phyloP scores from a whole-genome alignment of 768 basidiomycete species.

The Mycena kentingensis region DNA sequence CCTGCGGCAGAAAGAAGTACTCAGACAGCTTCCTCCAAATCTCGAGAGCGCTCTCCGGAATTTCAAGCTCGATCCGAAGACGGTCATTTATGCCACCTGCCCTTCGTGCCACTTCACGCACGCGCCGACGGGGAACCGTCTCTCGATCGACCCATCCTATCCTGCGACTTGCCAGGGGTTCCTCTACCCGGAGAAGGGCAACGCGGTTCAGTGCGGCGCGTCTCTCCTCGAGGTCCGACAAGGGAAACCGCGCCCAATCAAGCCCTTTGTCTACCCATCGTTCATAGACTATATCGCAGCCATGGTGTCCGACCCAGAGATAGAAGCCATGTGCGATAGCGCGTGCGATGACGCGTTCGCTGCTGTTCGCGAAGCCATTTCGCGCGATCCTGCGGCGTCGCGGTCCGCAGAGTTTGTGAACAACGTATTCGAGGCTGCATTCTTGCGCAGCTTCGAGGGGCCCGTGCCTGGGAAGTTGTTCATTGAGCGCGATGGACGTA shows the following conservation, averaged over 20 bases:
- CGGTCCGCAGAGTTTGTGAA: constrained; percentile 3
- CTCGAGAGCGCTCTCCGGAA: constrained; percentile 1
- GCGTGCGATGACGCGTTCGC: constrained; percentile 17
- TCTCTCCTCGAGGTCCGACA: background rate
- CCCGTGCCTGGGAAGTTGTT: constrained; percentile 18
- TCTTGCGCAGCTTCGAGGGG: constrained; percentile 28
- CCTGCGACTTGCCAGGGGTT: background rate
- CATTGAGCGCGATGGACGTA: constrained; percentile 11
- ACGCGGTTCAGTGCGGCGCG: background rate
- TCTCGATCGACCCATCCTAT: background rate
- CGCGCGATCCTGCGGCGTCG: background rate
- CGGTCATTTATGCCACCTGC: constrained; percentile 4
- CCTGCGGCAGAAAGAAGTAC: background rate
- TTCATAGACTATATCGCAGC: constrained; percentile 25
- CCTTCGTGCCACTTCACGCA: constrained; percentile 1
- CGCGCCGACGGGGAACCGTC: background rate
- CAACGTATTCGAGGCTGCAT: constrained; percentile 26
- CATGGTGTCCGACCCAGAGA: constrained; percentile 14
- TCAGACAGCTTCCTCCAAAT: constrained; percentile 2
- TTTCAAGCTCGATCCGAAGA: constrained; percentile 4
- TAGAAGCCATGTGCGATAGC: constrained; percentile 12
- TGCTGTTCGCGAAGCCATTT: constrained; percentile 3
- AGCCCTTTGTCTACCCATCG: constrained; percentile 11
- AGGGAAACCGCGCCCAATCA: constrained; percentile 10
- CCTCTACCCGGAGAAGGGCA: background rate